Conservation (phyloP, 805 yeast genomes). For the Barnettozyma sp. region DNA sequence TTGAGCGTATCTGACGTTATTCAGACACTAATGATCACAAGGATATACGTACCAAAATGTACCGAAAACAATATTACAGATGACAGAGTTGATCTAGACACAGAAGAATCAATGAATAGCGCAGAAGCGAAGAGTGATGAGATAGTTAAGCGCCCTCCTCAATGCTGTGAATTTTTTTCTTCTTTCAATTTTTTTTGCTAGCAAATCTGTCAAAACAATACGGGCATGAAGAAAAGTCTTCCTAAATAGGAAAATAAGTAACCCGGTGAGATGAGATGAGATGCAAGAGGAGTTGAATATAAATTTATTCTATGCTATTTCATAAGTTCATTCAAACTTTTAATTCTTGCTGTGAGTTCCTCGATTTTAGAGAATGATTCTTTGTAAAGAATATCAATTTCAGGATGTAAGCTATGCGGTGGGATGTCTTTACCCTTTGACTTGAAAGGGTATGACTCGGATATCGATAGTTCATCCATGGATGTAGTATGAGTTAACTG, state of each 20-base stretch:
- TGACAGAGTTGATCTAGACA: no score
- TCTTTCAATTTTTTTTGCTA: not conserved
- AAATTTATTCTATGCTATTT: conserved; percentile 4
- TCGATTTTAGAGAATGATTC: conserved; percentile 48
- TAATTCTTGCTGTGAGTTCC: conserved; percentile 26
- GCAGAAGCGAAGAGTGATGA: no score
- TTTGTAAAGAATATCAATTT: conserved; percentile 46
- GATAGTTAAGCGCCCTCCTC: no score
- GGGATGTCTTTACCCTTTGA: not conserved
- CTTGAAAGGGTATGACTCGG: not conserved
- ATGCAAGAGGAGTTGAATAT: not conserved
- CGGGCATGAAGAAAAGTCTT: no score
- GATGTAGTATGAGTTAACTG: conserved; percentile 1
- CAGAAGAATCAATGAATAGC: no score
- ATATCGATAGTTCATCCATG: not conserved
- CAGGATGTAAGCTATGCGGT: conserved; percentile 31
- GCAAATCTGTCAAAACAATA: conserved; percentile 2
- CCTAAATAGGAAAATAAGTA: not conserved
- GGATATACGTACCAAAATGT: no score
- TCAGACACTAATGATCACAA: no score
- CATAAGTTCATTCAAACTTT: conserved; percentile 12
- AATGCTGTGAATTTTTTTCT: not conserved
- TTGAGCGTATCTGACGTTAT: no score
- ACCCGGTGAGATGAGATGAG: conserved; percentile 2
- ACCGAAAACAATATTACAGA: no score